Conservation (phyloP, 2,329 filamentous ascomycete species). For the Monilinia laxa region DNA sequence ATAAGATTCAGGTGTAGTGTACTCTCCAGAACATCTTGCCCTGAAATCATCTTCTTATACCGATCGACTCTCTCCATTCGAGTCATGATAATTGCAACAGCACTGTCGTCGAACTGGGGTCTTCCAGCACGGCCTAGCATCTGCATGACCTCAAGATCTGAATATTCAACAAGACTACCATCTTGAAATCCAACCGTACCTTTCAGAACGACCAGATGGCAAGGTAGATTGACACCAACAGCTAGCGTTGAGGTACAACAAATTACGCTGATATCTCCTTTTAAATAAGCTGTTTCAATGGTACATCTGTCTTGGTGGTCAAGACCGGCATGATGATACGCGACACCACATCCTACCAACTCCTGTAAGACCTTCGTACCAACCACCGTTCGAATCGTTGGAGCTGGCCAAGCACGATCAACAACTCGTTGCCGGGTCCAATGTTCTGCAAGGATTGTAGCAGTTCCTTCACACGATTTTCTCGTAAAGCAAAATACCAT, state of each 20-base stretch:
- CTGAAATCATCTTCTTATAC: constrained; percentile 73
- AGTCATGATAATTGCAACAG: constrained; percentile 78
- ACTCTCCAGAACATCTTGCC: constrained; percentile 73
- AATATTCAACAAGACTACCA: constrained; percentile 65
- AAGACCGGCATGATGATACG: constrained; percentile 81
- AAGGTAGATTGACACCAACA: constrained; percentile 80
- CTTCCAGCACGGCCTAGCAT: constrained; percentile 84
- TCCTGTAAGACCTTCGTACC: constrained; percentile 59
- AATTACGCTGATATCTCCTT: constrained; percentile 73
- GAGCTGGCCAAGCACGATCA: constrained; percentile 63
- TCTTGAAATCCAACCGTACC: constrained; percentile 69
- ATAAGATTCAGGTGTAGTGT: constrained; percentile 75
- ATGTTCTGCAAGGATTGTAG: constrained; percentile 63
- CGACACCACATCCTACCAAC: constrained; percentile 57
- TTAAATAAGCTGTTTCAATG: constrained; percentile 67
- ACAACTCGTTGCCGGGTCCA: constrained; percentile 55
- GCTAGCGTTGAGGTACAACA: constrained; percentile 86
- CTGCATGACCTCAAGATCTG: constrained; percentile 83
- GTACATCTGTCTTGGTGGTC: constrained; percentile 60
- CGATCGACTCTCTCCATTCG: constrained; percentile 59
- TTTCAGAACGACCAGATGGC: constrained; percentile 80
- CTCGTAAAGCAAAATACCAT: constrained; percentile 83
- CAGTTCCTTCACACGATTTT: constrained; percentile 67
- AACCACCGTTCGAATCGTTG: constrained; percentile 52
- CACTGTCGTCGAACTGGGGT: constrained; percentile 77